Evolutionary conservation across 2,329 filamentous ascomycete species (phyloP), one percentile per base, ranked within the genome.

Genomic region (Fusarium illudens): DNA sequence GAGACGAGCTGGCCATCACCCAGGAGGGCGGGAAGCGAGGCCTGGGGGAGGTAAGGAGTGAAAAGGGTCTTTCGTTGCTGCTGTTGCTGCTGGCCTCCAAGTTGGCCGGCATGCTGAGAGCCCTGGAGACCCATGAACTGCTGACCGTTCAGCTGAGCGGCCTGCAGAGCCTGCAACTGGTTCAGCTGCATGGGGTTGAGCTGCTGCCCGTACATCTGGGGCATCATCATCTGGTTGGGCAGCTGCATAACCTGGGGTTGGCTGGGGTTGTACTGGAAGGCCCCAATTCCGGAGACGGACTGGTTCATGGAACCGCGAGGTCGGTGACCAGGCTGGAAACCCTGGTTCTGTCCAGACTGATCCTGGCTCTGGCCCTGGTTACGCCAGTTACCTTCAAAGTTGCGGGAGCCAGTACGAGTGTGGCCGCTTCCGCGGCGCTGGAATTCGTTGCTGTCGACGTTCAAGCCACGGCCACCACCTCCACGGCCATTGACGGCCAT

Each of bases 371-470:
- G 84, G 70, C 75, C 75, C 72, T 92, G 94, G 75, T 94, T 96
- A 74, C 96, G 92, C 96, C 96, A 99, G 81, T 99, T 99, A 74
- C 94, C 90, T 72, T 99, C 96, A 76, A 98, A 98, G 81, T 98
- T 99, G 67, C 96, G 90, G 22, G 96, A 99, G 11, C 88, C 88
- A 30, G 90, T 91, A 65, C 96, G 89, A 67, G 88, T 90, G 78
- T 99, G 96, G 59, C 93, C 91, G 39, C 91, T 92, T 72, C 91
- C 90, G 72, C 93, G 92, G 65, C 92, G 90, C 71, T 89, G 85
- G 76, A 94, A 92, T 71, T 96, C 93, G 65, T 70, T 76, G 44
- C 76, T 78, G 34, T 80, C 80, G 39, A 77, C 78, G 79, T 62
- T 71, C 50, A 94, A 92, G 68, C 90, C 89, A 63, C 91, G 90